phyloP scores from a whole-genome alignment of 345 rosid genomes.

The Triadica sebifera region DNA sequence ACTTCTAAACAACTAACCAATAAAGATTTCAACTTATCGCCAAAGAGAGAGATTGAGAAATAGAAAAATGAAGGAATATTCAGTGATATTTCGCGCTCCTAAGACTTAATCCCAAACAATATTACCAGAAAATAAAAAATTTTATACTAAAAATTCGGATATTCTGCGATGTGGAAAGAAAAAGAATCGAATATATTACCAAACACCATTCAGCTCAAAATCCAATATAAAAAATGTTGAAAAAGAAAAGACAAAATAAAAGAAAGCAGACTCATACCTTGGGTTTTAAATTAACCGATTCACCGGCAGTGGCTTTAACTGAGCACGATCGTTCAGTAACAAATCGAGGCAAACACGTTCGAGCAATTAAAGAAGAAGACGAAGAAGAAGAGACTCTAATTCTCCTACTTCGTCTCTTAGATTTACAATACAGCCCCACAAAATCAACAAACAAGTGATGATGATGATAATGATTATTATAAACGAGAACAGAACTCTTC shows the following conservation, averaged over 20 bases:
- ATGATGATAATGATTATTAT: slow-evolving; percentile 17
- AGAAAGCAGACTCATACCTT: slow-evolving; percentile 38
- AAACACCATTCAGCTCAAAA: background rate
- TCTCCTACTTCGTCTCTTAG: slow-evolving; percentile 49
- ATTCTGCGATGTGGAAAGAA: too few relatives aligned
- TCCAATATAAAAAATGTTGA: background rate
- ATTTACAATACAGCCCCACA: slow-evolving; percentile 51
- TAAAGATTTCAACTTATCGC: too few relatives aligned
- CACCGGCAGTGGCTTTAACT: slow-evolving; percentile 50
- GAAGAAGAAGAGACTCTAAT: slow-evolving; percentile 32
- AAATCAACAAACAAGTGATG: slow-evolving; percentile 62
- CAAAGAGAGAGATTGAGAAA: too few relatives aligned
- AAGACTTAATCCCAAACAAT: too few relatives aligned
- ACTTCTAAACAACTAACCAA: too few relatives aligned
- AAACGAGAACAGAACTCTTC: slow-evolving; percentile 44
- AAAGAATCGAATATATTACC: too few relatives aligned
- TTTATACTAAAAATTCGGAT: too few relatives aligned
- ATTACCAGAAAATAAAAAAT: too few relatives aligned
- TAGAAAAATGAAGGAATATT: too few relatives aligned
- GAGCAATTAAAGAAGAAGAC: slow-evolving; percentile 16
- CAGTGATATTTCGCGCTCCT: too few relatives aligned
- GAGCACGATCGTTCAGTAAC: slow-evolving; percentile 24
- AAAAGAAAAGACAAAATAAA: background rate
- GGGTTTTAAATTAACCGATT: slow-evolving; percentile 37
- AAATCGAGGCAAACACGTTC: slow-evolving; percentile 30